phyloP scores from a whole-genome alignment of 108 stramenopile genomes.

The Nitzschia inconspicua region DNA sequence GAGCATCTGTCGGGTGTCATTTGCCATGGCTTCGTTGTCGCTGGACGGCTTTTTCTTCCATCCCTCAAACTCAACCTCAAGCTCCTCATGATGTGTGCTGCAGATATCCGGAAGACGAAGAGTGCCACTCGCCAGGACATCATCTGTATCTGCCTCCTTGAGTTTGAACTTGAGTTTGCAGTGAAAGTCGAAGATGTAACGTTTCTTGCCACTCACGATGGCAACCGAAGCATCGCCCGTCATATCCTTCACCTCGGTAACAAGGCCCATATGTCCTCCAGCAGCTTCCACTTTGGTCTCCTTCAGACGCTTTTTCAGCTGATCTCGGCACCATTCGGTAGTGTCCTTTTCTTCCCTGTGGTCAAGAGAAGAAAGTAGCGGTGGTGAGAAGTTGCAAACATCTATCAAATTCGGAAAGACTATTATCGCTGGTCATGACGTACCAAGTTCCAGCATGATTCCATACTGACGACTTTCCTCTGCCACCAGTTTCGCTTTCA shows the following conservation, averaged over 20 bases:
- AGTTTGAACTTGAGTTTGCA: conserved; percentile 66
- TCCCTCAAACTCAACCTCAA: conserved; percentile 54
- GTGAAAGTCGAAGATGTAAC: conserved; percentile 92
- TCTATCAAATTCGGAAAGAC: too few relatives aligned
- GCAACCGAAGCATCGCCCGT: conserved; percentile 93
- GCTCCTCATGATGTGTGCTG: conserved; percentile 65
- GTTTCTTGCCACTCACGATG: conserved; percentile 88
- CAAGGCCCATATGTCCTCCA: conserved; percentile 22
- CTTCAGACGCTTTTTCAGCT: conserved; percentile 43
- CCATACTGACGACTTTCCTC: conserved; percentile 55
- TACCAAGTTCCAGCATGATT: conserved; percentile 89
- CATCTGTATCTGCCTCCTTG: conserved; percentile 34
- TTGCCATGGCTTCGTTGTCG: conserved; percentile 12
- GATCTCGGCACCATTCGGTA: conserved; percentile 69
- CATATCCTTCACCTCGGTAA: conserved; percentile 62
- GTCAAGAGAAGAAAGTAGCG: too few relatives aligned
- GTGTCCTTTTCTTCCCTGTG: conserved; percentile 91
- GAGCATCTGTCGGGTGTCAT: conserved; percentile 37
- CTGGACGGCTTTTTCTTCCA: conserved; percentile 59
- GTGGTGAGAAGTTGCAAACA: too few relatives aligned
- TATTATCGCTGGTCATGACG: neutral
- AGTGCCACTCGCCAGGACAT: conserved; percentile 60
- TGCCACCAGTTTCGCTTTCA: conserved; percentile 1
- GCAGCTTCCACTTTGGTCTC: conserved; percentile 33
- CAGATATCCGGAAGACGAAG: conserved; percentile 75